phyloP scores from a whole-genome alignment of 2,329 filamentous ascomycete genomes.

The Chaetomium sp. region DNA sequence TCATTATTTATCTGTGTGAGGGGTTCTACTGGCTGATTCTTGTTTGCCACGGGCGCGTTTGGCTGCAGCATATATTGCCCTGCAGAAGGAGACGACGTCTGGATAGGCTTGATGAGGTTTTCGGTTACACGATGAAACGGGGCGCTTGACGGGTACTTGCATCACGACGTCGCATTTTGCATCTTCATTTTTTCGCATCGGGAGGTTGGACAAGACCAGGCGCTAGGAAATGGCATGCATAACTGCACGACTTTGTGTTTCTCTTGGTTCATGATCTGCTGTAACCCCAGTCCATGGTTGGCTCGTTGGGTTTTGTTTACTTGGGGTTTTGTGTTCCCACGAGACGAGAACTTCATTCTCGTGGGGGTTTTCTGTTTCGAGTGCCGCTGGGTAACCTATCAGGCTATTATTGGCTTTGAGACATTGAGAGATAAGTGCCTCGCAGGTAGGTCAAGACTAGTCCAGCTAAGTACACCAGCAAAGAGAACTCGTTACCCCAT shows the following conservation, averaged over 20 bases:
- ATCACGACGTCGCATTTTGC: conserved; percentile 11
- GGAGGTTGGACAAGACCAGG: conserved; percentile 5
- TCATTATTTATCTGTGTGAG: background rate
- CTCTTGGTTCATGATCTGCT: conserved; percentile 1
- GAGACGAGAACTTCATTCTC: background rate
- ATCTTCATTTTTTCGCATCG: conserved; percentile 5
- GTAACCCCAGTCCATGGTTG: background rate
- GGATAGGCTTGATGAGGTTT: conserved; percentile 9
- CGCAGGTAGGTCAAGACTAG: no score
- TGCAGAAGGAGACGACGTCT: conserved; percentile 13
- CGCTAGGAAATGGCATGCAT: conserved; percentile 11
- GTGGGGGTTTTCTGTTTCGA: background rate
- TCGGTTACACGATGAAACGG: conserved; percentile 9
- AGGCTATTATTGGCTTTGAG: background rate
- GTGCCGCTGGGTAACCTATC: background rate
- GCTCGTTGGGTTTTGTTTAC: conserved; percentile 4
- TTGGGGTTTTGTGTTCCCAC: background rate
- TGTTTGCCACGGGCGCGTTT: conserved; percentile 17
- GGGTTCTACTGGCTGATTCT: background rate
- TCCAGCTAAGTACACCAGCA: no score
- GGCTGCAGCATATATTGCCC: conserved; percentile 20
- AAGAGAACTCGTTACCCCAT: no score
- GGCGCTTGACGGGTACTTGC: conserved; percentile 10
- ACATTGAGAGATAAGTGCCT: no score
- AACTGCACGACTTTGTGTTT: background rate